These are phyloP conservation scores for Helichrysum umbraculigerum DNA, from an alignment of 129 eudicot species.

Conservation along the genomic window DNA sequence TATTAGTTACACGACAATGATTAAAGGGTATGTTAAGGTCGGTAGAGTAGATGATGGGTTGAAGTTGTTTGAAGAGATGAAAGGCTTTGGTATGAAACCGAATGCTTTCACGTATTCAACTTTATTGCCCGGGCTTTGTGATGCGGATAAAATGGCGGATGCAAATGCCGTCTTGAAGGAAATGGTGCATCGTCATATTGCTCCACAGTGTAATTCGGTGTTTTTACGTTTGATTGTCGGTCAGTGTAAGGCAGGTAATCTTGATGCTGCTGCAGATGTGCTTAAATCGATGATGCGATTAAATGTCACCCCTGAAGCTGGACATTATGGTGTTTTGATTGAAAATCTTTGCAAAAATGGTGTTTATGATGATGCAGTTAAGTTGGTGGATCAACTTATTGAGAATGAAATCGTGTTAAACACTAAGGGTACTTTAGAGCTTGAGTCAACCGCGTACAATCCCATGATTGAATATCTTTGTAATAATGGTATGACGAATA, in stretches of 20 bases:
- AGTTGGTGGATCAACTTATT: conserved; percentile 67
- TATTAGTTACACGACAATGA: conserved; percentile 79
- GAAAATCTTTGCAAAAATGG: conserved; percentile 74
- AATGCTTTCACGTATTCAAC: conserved; percentile 74
- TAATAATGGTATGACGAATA: conserved; percentile 59
- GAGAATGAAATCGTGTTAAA: conserved; percentile 67
- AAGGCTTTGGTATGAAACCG: conserved; percentile 60
- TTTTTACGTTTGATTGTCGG: conserved; percentile 54
- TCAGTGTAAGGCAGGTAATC: conserved; percentile 67
- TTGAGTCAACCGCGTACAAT: conserved; percentile 70
- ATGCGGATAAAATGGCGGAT: conserved; percentile 63
- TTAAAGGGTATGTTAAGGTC: conserved; percentile 71
- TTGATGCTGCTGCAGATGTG: conserved; percentile 85
- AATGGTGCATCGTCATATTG: conserved; percentile 64
- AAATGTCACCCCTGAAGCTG: conserved; percentile 74
- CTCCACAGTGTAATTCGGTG: conserved; percentile 62
- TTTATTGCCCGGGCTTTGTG: conserved; percentile 80
- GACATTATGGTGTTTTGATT: conserved; percentile 76
- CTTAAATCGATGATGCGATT: conserved; percentile 79
- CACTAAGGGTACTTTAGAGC: conserved; percentile 48
- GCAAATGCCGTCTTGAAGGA: conserved; percentile 61
- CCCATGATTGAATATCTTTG: conserved; percentile 76
- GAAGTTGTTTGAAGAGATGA: conserved; percentile 76
- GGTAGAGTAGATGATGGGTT: conserved; percentile 59
- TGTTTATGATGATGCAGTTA: conserved; percentile 65